These are phyloP conservation scores for Mycena filopes DNA, from an alignment of 768 basidiomycete species.

Conservation along the genomic window DNA sequence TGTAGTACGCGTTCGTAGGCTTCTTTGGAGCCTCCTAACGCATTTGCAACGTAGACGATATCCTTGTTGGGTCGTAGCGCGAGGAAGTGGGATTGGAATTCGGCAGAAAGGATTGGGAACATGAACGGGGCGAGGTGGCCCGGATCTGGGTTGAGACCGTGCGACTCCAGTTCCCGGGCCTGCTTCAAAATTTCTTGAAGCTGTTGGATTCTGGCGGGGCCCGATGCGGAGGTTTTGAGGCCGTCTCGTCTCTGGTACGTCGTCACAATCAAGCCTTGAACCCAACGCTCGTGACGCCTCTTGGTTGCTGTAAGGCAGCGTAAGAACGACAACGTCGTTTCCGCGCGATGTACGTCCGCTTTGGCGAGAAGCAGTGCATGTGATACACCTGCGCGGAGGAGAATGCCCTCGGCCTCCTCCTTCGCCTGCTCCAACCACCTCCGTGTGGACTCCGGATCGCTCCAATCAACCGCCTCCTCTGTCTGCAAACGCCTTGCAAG, in stretches of 20 bases:
- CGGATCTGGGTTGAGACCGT: not conserved
- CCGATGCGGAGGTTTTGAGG: not conserved
- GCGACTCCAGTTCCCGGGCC: not conserved
- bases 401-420: not conserved
- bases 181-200: not conserved
- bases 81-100: not conserved
- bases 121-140: not conserved
- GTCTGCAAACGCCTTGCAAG: not conserved
- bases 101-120: not conserved
- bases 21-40: not conserved
- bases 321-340: not conserved
- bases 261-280: not conserved
- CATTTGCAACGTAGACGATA: not conserved
- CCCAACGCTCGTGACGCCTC: not conserved
- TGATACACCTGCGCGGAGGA: not conserved
- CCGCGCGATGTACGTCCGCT: not conserved
- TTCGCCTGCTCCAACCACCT: not conserved
- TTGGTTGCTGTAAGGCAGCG: not conserved
- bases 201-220: not conserved
- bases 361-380: not conserved
- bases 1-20: not conserved
- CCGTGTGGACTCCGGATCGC: too few species aligned
- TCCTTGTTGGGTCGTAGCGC: not conserved
- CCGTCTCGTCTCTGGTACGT: not conserved
- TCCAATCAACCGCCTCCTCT: not conserved